Base-by-base conservation (phyloP, 441 rosid genomes). In the Arabidopsis hybrid region DNA sequence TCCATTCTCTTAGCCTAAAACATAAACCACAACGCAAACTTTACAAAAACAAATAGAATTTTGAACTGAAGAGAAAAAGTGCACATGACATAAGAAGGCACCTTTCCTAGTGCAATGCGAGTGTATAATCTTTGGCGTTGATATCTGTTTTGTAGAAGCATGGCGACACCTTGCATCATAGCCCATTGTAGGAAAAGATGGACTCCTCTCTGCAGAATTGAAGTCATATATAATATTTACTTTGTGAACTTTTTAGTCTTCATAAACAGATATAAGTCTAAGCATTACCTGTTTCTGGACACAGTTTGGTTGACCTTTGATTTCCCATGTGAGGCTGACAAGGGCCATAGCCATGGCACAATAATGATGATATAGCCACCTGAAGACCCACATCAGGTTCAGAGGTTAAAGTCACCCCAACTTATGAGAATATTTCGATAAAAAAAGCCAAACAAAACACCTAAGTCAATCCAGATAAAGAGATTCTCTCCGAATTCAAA, bases 361-460 rank as follows among this genome's bases (percentile, higher is more conserved):
- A 73, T 92, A 95, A 75, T 95, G 99, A 86, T 95, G 99, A 80
- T 92, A 87, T 76, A 95, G 88, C 99, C 99, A 92, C 99, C 99
- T 95, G 86, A 69, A 74, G 78, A 83, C 72, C 67, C 68, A 79
- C 21, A 64, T 62, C 73, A 49, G 1, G 40, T 16, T 38, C 38
- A 70, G 42, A 71, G 52, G 40, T 47, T 50, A 16, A 53, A 50
- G 45, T 66, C 51, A 65, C 18, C 31, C 42, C 59, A 60, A 55
- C 32, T 4, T 34, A 58, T 17, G 2, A 0, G 42, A 50, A 42
- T 67, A 67, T 8, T 32, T 52, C 17, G 59, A 56, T 31, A 3
- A 13, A 3, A 55, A 42, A 8, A 47, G 18, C 26, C 38, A 73
- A 62, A 32, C 40, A 6, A 47, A 7, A 65, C 56, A 49, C 40